Percentiles rank a stretch among this genome's conserved stretches.
These are phyloP conservation scores for Pseudogymnoascus sp. DNA, from an alignment of 2,329 filamentous ascomycete species.

Conservation along the genomic window DNA sequence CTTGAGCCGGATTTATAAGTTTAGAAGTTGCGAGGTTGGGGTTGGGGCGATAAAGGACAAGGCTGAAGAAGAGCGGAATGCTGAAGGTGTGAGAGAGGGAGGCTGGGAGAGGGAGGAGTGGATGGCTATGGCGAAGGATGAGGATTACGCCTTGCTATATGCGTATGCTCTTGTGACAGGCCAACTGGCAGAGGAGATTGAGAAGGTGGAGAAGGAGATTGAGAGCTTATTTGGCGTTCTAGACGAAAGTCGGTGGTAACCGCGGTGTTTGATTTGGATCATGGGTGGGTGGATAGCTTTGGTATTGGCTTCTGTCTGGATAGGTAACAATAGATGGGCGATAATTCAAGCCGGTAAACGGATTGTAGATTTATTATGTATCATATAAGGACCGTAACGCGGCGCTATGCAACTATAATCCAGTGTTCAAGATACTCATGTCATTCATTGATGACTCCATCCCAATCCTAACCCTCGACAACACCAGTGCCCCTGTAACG, in stretches of 20 bases:
- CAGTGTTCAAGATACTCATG: not conserved
- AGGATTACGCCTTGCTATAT: slow-evolving; percentile 86
- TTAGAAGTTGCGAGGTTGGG: slow-evolving; percentile 51
- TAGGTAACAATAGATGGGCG: not conserved
- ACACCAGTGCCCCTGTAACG: not conserved
- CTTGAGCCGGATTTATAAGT: slow-evolving; percentile 80
- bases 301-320: not conserved
- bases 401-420: slow-evolving; percentile 5
- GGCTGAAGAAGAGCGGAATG: slow-evolving; percentile 13
- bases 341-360: not conserved
- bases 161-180: slow-evolving; percentile 71
- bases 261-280: slow-evolving; percentile 35
- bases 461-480: not conserved
- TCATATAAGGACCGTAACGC: not conserved
- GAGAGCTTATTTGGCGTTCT: slow-evolving; percentile 56
- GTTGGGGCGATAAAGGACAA: slow-evolving; percentile 22
- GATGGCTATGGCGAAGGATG: slow-evolving; percentile 47
- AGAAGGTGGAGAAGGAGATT: slow-evolving; percentile 51
- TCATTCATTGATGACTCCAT: not conserved
- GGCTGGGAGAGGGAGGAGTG: not conserved
- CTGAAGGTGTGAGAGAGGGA: not conserved
- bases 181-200: slow-evolving; percentile 57
- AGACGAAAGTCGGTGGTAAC: slow-evolving; percentile 48
- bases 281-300: not conserved
- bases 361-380: slow-evolving; percentile 2